A percentile compares a stretch with the other conserved stretches of the same genome.
These are phyloP conservation scores for Phytopythium litorale DNA, from an alignment of 352 stramenopile species.

Conservation along the genomic window DNA sequence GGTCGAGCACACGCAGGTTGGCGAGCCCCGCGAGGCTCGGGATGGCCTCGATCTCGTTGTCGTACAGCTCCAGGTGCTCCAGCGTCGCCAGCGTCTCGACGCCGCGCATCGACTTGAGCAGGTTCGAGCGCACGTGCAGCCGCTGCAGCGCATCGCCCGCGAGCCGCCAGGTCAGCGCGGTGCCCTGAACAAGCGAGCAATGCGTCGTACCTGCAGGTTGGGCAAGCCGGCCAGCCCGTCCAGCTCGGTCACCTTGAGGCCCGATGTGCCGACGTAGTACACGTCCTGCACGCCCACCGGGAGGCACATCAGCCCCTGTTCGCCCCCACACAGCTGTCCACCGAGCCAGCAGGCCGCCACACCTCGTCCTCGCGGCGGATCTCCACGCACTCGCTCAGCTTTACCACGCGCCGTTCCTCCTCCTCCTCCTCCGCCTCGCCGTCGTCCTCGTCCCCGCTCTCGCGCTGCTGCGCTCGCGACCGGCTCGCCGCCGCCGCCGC, in stretches of 20 bases:
- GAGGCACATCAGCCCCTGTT: neutral
- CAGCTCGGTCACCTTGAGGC: constrained; percentile 71
- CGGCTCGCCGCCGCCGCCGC: neutral
- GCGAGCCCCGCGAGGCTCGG: constrained; percentile 49
- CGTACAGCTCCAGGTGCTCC: constrained; percentile 96
- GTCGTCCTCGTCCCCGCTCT: constrained; percentile 3
- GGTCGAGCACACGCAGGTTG: constrained; percentile 87
- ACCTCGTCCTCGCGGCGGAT: constrained; percentile 45
- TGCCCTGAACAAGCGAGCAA: neutral
- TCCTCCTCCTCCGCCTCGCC: constrained; percentile 20
- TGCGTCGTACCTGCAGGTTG: constrained; percentile 31
- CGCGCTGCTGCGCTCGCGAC: constrained; percentile 6
- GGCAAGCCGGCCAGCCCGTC: constrained; percentile 52
- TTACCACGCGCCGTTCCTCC: constrained; percentile 21
- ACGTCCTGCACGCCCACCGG: constrained; percentile 38
- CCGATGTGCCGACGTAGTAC: constrained; percentile 79
- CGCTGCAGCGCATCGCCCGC: constrained; percentile 12
- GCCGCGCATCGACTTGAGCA: constrained; percentile 74
- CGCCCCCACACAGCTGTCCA: neutral
- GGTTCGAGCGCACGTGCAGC: constrained; percentile 78
- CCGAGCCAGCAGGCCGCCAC: neutral
- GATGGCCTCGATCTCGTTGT: constrained; percentile 95
- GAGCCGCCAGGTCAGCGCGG: neutral
- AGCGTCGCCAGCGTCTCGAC: constrained; percentile 67
- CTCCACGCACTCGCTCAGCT: constrained; percentile 77